Evolutionary conservation across 176 grass and related monocot species (phyloP).

Genomic region (Eragrostis nindensis): DNA sequence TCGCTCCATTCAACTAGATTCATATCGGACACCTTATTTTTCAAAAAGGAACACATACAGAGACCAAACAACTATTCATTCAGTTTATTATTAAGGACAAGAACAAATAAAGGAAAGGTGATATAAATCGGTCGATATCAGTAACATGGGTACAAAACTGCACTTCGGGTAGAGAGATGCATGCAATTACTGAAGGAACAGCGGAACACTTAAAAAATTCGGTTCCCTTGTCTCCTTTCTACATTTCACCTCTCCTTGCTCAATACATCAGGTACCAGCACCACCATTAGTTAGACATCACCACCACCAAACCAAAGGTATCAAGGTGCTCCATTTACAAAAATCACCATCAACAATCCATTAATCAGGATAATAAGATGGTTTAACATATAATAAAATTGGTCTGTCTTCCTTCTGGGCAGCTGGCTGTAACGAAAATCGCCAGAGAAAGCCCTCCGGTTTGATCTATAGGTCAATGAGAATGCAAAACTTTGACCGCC

Average conservation of each 20-base stretch:
- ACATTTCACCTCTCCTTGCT: constrained; percentile 28
- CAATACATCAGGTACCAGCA: constrained; percentile 20
- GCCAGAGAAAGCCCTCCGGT: not conserved
- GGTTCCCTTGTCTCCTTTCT: constrained; percentile 57
- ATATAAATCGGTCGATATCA: not conserved
- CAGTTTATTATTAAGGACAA: not conserved
- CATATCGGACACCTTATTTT: no score
- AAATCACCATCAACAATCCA: constrained; percentile 13
- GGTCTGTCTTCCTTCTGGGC: constrained; percentile 19
- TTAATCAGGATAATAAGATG: constrained; percentile 4
- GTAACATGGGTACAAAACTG: no score
- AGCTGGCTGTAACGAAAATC: constrained; percentile 44
- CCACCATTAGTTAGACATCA: no score
- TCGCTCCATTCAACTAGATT: no score
- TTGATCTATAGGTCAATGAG: constrained; percentile 30
- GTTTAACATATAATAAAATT: not conserved
- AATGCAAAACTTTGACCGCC: constrained; percentile 39
- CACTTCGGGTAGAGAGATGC: not conserved
- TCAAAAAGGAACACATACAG: no score
- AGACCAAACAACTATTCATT: not conserved
- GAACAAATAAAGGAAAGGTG: constrained; percentile 4
- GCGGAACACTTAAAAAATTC: constrained; percentile 54
- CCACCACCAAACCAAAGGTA: no score
- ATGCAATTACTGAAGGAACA: constrained; percentile 62
- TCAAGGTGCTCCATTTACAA: constrained; percentile 14